Evolutionary conservation across 441 rosid species (phyloP).

Genomic region (Brassica hybrid): DNA sequence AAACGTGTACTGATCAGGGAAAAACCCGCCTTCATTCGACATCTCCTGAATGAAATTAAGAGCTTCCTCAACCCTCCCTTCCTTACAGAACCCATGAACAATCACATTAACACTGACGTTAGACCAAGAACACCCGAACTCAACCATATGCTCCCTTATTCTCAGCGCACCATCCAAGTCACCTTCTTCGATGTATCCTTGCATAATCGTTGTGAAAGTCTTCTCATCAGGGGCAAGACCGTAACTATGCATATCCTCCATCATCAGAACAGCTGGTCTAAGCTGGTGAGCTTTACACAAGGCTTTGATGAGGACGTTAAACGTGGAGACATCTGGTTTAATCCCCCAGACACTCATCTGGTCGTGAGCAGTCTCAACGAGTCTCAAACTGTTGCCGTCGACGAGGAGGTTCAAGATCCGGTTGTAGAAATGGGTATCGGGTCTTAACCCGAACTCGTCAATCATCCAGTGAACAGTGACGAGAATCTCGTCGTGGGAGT

Average conservation of each 20-base stretch:
- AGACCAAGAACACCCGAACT: conserved; percentile 56
- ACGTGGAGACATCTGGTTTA: conserved; percentile 82
- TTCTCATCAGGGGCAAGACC: conserved; percentile 81
- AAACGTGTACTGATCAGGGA: conserved; percentile 78
- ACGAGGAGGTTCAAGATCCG: conserved; percentile 78
- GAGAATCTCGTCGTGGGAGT: conserved; percentile 63
- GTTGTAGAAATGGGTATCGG: conserved; percentile 76
- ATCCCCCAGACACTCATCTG: conserved; percentile 64
- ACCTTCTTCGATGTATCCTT: conserved; percentile 85
- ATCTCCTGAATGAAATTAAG: conserved; percentile 69
- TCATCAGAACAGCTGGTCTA: conserved; percentile 80
- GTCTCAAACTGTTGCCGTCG: conserved; percentile 71
- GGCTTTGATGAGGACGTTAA: conserved; percentile 84
- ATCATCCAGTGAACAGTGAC: conserved; percentile 61
- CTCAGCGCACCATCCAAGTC: conserved; percentile 79
- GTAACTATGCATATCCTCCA: conserved; percentile 83
- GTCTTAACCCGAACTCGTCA: conserved; percentile 55
- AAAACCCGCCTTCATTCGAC: conserved; percentile 65
- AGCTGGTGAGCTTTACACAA: conserved; percentile 87
- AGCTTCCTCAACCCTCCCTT: conserved; percentile 73
- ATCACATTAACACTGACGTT: conserved; percentile 81
- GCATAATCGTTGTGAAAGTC: conserved; percentile 86
- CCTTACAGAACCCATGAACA: conserved; percentile 87
- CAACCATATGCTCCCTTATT: conserved; percentile 68
- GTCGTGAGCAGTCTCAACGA: conserved; percentile 71